phyloP scores from a whole-genome alignment of 257 asterid species.

The Fraxinus cuspidata region DNA sequence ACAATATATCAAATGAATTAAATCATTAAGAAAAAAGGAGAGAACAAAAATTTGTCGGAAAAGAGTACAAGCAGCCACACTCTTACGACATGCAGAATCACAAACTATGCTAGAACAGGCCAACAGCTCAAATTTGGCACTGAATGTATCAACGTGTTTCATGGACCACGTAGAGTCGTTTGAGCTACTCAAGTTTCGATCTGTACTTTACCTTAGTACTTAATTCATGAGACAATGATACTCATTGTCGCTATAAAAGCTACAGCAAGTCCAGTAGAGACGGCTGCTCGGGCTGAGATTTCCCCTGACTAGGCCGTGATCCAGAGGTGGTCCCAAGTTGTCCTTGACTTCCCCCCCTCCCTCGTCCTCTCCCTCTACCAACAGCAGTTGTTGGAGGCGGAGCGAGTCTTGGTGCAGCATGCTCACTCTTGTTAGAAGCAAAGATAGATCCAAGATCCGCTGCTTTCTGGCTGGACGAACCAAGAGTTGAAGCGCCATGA shows the following conservation, averaged over 20 bases:
- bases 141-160: background rate
- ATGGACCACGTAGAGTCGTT: background rate
- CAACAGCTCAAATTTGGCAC: background rate
- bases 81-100: background rate
- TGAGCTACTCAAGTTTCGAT: background rate
- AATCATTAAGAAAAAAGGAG: background rate
- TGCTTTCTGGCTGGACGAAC: conserved; percentile 47
- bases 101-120: background rate
- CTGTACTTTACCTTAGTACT: conserved; percentile 11
- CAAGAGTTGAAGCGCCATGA: conserved; percentile 37
- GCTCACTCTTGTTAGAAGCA: conserved; percentile 67
- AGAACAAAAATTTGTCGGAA: background rate
- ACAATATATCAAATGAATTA: background rate
- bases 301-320: conserved; percentile 37
- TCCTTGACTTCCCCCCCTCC: conserved; percentile 67
- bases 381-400: conserved; percentile 88
- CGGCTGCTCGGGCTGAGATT: conserved; percentile 58
- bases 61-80: background rate
- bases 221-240: conserved; percentile 3
- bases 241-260: conserved; percentile 11
- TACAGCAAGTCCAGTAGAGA: conserved; percentile 84
- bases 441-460: conserved; percentile 77
- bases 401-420: conserved; percentile 78
- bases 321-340: conserved; percentile 39
- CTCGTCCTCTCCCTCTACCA: conserved; percentile 88